phyloP scores from a whole-genome alignment of 495 filamentous ascomycete genomes.

The Geopyxis carbonaria region DNA sequence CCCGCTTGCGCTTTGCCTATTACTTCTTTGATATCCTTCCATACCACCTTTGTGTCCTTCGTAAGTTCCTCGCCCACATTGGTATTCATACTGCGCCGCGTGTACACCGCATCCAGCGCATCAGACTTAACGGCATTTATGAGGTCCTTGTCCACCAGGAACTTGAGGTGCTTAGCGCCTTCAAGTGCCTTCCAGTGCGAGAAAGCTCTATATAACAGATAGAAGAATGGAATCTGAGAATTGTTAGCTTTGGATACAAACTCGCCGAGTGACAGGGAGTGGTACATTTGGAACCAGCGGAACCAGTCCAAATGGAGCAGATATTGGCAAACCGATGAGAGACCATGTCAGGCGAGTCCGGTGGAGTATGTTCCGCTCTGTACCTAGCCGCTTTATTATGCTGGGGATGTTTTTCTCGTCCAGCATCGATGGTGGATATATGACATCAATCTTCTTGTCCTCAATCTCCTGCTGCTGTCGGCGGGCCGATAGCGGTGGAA shows the following conservation, averaged over 20 bases:
- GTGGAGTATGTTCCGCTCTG: slow-evolving; percentile 67
- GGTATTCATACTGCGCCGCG: slow-evolving; percentile 11
- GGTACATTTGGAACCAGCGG: slow-evolving; percentile 41
- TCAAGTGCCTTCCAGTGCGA: slow-evolving; percentile 41
- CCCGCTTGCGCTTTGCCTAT: slow-evolving; percentile 8
- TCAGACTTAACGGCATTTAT: slow-evolving; percentile 34
- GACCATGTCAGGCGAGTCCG: slow-evolving; percentile 60
- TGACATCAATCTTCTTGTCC: slow-evolving; percentile 53
- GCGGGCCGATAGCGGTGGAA: slow-evolving; percentile 62
- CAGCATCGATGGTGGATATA: slow-evolving; percentile 58
- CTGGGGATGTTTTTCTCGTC: slow-evolving; percentile 39
- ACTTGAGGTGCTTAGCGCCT: slow-evolving; percentile 73
- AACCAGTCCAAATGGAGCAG: slow-evolving; percentile 60
- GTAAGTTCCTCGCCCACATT: slow-evolving; percentile 14
- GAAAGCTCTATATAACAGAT: slow-evolving; percentile 64
- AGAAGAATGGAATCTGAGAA: slow-evolving; percentile 71
- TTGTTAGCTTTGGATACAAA: not conserved
- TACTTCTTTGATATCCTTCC: slow-evolving; percentile 17
- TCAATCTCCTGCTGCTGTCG: slow-evolving; percentile 43
- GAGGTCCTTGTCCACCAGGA: slow-evolving; percentile 30
- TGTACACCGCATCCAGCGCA: slow-evolving; percentile 57
- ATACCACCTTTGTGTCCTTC: slow-evolving; percentile 6
- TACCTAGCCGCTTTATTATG: slow-evolving; percentile 48
- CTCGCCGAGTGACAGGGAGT: too few species aligned
- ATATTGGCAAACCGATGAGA: slow-evolving; percentile 66